Percentiles rank a stretch among this genome's conserved stretches.
Evolutionary conservation across 2,329 filamentous ascomycete species (phyloP).

Genomic region (Corniculantispora saksenae): DNA sequence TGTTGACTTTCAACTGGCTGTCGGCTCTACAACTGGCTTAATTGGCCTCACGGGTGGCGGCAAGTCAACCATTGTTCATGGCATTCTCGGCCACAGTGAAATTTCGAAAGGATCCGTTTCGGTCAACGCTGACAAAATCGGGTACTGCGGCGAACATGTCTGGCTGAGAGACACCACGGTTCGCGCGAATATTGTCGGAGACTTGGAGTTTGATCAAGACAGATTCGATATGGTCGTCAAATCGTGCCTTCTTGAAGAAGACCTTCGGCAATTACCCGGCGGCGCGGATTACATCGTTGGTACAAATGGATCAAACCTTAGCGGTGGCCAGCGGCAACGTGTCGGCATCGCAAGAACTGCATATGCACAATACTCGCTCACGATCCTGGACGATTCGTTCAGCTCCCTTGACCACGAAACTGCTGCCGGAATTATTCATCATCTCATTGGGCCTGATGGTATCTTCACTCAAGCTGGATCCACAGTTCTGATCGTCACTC

Average conservation of each 20-base stretch:
- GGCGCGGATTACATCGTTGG: slow-evolving; percentile 4
- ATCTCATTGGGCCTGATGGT: neutral
- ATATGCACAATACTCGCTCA: neutral
- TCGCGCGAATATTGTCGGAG: neutral
- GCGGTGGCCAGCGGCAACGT: slow-evolving; percentile 5
- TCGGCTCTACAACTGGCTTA: neutral
- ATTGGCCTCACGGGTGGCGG: neutral
- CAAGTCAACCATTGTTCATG: neutral
- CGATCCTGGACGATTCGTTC: neutral
- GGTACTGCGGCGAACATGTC: neutral
- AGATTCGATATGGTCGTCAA: neutral
- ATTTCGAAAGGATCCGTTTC: neutral
- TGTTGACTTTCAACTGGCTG: neutral
- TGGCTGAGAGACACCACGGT: slow-evolving; percentile 1
- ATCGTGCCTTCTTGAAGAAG: slow-evolving; percentile 2
- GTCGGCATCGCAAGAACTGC: slow-evolving; percentile 2
- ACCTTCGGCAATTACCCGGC: neutral
- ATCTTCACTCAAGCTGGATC: neutral
- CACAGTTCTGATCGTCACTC: neutral
- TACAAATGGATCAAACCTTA: neutral
- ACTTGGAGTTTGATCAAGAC: neutral
- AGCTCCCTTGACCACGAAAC: slow-evolving; percentile 3
- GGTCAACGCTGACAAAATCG: neutral
- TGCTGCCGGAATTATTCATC: neutral
- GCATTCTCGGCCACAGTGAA: neutral